Base-by-base conservation (phyloP, 139 green algal genomes). In the Spirogloea muscicola region DNA sequence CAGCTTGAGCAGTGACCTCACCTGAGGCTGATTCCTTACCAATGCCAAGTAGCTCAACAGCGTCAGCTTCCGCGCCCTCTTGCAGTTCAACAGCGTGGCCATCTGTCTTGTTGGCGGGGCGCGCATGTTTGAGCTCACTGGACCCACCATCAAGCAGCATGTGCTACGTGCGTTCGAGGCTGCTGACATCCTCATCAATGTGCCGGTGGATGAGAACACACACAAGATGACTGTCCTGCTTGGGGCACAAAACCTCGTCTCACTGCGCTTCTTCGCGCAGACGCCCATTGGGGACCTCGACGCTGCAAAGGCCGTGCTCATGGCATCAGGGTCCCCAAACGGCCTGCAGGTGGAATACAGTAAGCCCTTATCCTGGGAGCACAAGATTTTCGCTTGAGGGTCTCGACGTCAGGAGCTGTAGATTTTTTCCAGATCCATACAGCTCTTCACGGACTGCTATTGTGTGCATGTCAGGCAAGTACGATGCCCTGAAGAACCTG, bases 61-160 rank as follows among this genome's bases (percentile, higher is more conserved):
- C n/a, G n/a, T n/a, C n/a, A n/a, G n/a, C n/a, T n/a, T n/a, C n/a
- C n/a, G n/a, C n/a, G n/a, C n/a, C n/a, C n/a, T n/a, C n/a, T n/a
- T n/a, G n/a, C n/a, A n/a, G n/a, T n/a, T n/a, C n/a, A n/a, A n/a
- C n/a, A n/a, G n/a, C n/a, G n/a, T n/a, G n/a, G 67, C 67, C 5
- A 52, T 80, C 40, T 80, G 72, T 27, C 72, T 80, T 7, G 62
- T 77, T 36, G 72, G 72, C 3, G 72, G 61, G 18, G 72, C 72
- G 29, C 72, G 72, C 29, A 29, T 39, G 13, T 80, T 80, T 49
- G 72, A 80, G 72, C 38, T 77, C 16, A 78, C 72, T 37, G 69
- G 72, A 40, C 72, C 64, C 2, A 58, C 33, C 65, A 79, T 80
- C 13, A 37, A 63, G 16, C n/a, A 34, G 21, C 42, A 70, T 10